Evolutionary conservation across 495 filamentous ascomycete species (phyloP), one percentile per base, ranked within the genome.

Genomic region (Podospora australis): DNA sequence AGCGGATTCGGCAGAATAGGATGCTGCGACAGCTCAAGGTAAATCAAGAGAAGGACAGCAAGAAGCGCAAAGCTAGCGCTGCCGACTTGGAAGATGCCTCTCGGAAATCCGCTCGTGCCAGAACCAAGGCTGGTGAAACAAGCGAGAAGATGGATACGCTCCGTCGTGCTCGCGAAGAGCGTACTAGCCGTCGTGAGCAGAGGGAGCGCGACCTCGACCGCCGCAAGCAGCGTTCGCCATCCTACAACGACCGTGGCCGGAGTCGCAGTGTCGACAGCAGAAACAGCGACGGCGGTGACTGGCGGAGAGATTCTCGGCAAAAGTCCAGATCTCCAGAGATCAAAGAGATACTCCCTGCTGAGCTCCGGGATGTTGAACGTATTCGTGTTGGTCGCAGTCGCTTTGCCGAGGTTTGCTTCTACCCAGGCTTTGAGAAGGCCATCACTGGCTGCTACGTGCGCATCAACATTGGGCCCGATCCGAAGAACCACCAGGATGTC

Each of bases 321-420:
- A 73, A 58, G 52, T 71, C 68, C 4, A 53, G 60, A 25, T 68
- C 74, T 1, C 74, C 77, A 14, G 77, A 77, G 48, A 51, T 62
- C 36, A 71, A 66, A 28, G 73, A 76, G 46, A 59, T 58, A 0
- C 64, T 65, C 17, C 83, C 78, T 10, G 81, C 86, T 10, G 80
- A 82, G 9, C 72, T 95, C n/a, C 70, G 75, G 2, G 89, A 98
- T 58, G 76, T 94, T 52, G 84, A 96, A 56, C 81, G 85, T 39
- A 77, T 87, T 49, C 81, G 87, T 48, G 74, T 98, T 49, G 87
- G 90, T 17, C 79, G 94, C 26, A 80, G 70, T 50, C 83, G 86
- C 55, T 90, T 97, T 55, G 82, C 82, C 4, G 78, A 87, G 58
- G 83, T 95, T 34, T 94, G 87, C 70, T 96, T 92, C 70, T 87